Evolutionary conservation across 176 grass and related monocot species (phyloP), one percentile per base, ranked within the genome.

Genomic region (Cymbopogon citratus): DNA sequence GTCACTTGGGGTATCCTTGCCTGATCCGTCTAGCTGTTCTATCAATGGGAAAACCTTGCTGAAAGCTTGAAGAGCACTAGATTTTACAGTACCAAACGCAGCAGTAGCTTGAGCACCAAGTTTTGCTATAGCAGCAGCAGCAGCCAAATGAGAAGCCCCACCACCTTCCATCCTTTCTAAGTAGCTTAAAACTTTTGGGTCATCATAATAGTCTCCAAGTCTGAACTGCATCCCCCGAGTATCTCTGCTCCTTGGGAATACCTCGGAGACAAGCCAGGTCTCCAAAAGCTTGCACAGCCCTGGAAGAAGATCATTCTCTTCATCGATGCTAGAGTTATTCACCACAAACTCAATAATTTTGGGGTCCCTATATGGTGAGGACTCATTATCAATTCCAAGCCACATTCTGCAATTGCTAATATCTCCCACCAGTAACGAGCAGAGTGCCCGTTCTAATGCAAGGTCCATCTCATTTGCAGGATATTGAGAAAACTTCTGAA

Each of bases 231-330:
- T 74, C 46, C 83, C 92, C 36, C 66, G 89, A 76, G 91, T 95
- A 87, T 99, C 92, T 87, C 96, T 99, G 75, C 83, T 89, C 88
- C 92, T 91, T 65, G 92, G 96, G 43, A 99, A 91, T 83, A 93
- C 92, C 85, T 93, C 91, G 4, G 89, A 85, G 40, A 93, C 51
- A 73, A 99, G 87, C 96, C 96, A 99, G 61, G 75, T 88, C 87
- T 99, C 96, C 74, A 99, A 85, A 60, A 99, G 82, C 73, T 93
- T 99, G 85, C 96, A 99, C 66, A 99, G 74, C 51, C 96, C 92
- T 48, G 92, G 90, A 83, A 99, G 93, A 76, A 95, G 80, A 85
- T 93, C 96, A 28, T 85, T 54, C 77, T 91, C 91, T 64, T 87
- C 52, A 21, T 91, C 21, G 7, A 87, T 83, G 76, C 45, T 85